These are phyloP conservation scores for Phoenix roebelenii DNA, from an alignment of 176 grass and related monocot genomes.

Conservation along the genomic window DNA sequence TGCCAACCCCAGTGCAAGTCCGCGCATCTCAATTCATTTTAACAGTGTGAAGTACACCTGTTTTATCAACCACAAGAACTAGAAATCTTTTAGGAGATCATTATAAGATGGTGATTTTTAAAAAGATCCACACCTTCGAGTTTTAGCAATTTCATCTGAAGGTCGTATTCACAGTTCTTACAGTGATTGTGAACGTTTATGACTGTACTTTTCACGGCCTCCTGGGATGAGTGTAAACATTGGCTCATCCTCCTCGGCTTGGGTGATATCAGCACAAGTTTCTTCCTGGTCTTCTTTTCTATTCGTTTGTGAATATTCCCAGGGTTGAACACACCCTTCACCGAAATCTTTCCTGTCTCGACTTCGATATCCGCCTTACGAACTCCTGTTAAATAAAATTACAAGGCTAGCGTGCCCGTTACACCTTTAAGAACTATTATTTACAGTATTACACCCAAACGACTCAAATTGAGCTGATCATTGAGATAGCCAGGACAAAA, in stretches of 20 bases:
- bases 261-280: slow-evolving; percentile 46
- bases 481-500: no score
- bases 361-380: slow-evolving; percentile 58
- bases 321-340: slow-evolving; percentile 51
- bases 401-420: no score
- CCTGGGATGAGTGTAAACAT: slow-evolving; percentile 14
- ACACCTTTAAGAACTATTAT: not conserved
- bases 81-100: no score
- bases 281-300: slow-evolving; percentile 44
- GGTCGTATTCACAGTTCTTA: slow-evolving; percentile 34
- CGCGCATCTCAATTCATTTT: slow-evolving; percentile 51
- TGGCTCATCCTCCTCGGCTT: slow-evolving; percentile 10
- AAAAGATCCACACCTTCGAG: slow-evolving; percentile 31
- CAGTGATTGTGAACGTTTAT: slow-evolving; percentile 70
- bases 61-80: not conserved
- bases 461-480: no score
- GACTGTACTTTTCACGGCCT: slow-evolving; percentile 30
- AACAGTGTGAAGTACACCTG: slow-evolving; percentile 62
- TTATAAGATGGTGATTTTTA: no score
- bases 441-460: no score
- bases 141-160: slow-evolving; percentile 48
- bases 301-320: slow-evolving; percentile 48
- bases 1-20: slow-evolving; percentile 39
- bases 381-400: slow-evolving; percentile 34
- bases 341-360: slow-evolving; percentile 38